Evolutionary conservation across 371 early-diverging fungal species (phyloP), one percentile per base, ranked within the genome.

Genomic region (Mucor piriformis): DNA sequence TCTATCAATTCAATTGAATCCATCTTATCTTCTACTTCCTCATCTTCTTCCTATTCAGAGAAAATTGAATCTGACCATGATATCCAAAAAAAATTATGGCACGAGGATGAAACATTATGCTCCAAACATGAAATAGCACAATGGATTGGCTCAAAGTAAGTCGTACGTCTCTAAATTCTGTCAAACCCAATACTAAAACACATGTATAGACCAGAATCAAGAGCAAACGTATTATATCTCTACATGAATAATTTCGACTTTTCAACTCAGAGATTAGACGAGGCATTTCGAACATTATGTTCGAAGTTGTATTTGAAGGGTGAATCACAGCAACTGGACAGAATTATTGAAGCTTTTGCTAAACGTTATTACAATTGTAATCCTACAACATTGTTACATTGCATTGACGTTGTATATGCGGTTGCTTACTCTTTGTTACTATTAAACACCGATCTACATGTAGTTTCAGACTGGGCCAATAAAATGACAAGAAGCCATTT

Each of bases 401-500:
- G 51, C 29, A 47, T 57, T 43, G 88, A 88, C 61, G 88, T 90
- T 6, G 88, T 92, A 0, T 87, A 96, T 62, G 89, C 89, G 0
- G 83, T 94, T 50, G 75, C 89, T 0, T 95, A 92, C 66, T 93
- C 94, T 15, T 50, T 93, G 4, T 70, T 96, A 54, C 66, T 96
- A 32, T 81, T 96, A 5, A 96, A 96, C 68, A 96, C 97, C 0
- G 97, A 96, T 63, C 71, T 95, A 23, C 91, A 94, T 65, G 77
- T 91, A 34, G 88, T 88, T 11, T 79, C 82, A 43, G 53, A 47
- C 7, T 50, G 46, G 40, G 66, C 60, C 2, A 83, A 78, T 38
- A 79, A 69, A 51, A 86, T 86, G 84, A 73, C 80, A 10, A 58
- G 68, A 20, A 61, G 70, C 0, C 77, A 78, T 15, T 86, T 86